phyloP scores from a whole-genome alignment of 1,284 basidiomycete species.

The Mycosarcoma maydis region DNA sequence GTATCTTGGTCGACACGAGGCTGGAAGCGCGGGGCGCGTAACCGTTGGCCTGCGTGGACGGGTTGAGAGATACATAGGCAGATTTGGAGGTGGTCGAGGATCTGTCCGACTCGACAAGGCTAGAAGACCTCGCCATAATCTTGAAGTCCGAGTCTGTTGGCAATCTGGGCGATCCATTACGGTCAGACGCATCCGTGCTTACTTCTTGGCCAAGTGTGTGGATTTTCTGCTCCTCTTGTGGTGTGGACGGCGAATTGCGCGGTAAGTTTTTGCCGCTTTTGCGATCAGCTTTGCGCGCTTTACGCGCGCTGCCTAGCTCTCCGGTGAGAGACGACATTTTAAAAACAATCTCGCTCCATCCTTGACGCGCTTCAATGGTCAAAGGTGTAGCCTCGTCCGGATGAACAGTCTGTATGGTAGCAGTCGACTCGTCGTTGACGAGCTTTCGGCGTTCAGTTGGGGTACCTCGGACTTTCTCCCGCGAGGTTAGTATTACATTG shows the following conservation, averaged over 20 bases:
- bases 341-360: conserved; percentile 55
- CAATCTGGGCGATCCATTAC: conserved; percentile 4
- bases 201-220: neutral
- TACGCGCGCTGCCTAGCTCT: conserved; percentile 13
- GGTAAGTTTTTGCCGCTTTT: conserved; percentile 4
- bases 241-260: neutral
- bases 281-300: conserved; percentile 15
- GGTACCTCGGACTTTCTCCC: neutral
- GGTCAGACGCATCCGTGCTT: neutral
- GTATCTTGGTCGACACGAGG: conserved; percentile 6
- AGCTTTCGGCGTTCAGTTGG: conserved; percentile 18
- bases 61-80: conserved; percentile 19
- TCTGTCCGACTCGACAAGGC: conserved; percentile 30
- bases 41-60: conserved; percentile 19
- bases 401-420: conserved; percentile 23
- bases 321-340: conserved; percentile 36
- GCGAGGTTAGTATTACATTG: neutral
- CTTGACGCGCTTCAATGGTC: conserved; percentile 50
- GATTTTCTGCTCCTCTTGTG: neutral
- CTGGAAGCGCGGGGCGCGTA: conserved; percentile 29
- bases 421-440: conserved; percentile 15
- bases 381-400: conserved; percentile 20
- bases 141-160: conserved; percentile 18
- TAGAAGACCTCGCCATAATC: conserved; percentile 31
- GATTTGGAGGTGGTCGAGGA: conserved; percentile 26